Base-by-base conservation (phyloP, 495 filamentous ascomycete species). In the Trichocladium antarcticum region DNA sequence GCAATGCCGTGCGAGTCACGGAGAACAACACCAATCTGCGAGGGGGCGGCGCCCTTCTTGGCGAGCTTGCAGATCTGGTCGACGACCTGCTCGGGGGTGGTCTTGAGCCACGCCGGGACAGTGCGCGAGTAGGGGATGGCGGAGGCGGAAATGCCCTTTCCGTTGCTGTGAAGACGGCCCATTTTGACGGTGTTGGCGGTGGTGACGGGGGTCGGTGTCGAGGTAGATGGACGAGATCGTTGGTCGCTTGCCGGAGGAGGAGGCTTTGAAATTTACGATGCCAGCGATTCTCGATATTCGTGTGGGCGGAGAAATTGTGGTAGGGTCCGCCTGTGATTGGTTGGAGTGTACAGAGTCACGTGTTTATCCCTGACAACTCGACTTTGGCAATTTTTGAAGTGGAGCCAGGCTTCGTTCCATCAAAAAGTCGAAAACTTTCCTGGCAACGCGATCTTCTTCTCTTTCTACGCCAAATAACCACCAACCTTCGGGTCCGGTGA, bases 1-100 rank as follows among this genome's bases (percentile, higher is more conserved):
- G 92, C 84, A 72, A 99, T 77, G 62, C 93, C 93, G 73, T 97
- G 93, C 53, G 81, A 87, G 75, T 99, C 93, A 75, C 93, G 81
- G 68, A 99, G 83, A 57, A 95, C 74, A 65, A 96, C 89, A 85
- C 93, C 93, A 63, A 97, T 99, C 80, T 97, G 92, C 54, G 87
- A 94, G 55, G 92, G 93, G 53, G 89, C 92, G 51, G 86, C 85
- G 74, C 92, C 89, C 83, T 93, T 94, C 76, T 84, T 92, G 58
- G 92, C 90, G 60, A 97, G 82, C 75, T 92, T 90, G 85, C 87
- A 93, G 78, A 99, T 97, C 74, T 96, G 88, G 65, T 97, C 93
- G 54, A 89, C 87, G 66, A 98, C 87, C 74, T 87, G 82, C 43
- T 90, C 85, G 52, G 74, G 71, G 53, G 86, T 90, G 67, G 84